Evolutionary conservation across 306 rosid genomes (phyloP).

Genomic region (Quercus robur): DNA sequence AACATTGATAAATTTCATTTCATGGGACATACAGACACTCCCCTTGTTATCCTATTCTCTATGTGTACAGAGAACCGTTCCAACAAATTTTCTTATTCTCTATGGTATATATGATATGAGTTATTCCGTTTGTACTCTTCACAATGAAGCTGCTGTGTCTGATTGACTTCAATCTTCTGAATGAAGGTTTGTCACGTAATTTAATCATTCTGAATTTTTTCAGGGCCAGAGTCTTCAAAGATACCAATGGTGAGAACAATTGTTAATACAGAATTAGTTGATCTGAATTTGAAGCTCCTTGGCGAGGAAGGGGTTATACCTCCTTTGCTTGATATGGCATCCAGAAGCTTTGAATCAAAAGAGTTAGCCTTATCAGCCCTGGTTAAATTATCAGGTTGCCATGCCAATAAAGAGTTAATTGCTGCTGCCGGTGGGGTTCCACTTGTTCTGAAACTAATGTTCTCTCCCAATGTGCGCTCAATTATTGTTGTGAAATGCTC

Average conservation of each 20-base stretch:
- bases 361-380: conserved; percentile 56
- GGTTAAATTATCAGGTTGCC: conserved; percentile 51
- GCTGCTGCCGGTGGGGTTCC: conserved; percentile 66
- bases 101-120: neutral
- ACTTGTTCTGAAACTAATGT: conserved; percentile 46
- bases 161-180: neutral
- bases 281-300: conserved; percentile 52
- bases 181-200: neutral
- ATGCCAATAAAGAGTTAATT: conserved; percentile 54
- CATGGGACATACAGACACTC: neutral
- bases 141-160: conserved; percentile 1
- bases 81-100: neutral
- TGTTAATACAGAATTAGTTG: conserved; percentile 46
- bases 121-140: neutral
- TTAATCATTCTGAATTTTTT: conserved; percentile 25
- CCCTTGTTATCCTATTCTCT: neutral
- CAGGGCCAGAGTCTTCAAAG: conserved; percentile 72
- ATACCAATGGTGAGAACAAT: conserved; percentile 50
- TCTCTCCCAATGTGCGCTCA: conserved; percentile 37
- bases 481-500: conserved; percentile 46
- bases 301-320: conserved; percentile 73
- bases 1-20: neutral
- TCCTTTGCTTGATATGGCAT: conserved; percentile 66
- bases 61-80: neutral
- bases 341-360: conserved; percentile 44